Base-by-base conservation (phyloP, 495 filamentous ascomycete species). In the Beverwykella pulmonaria region DNA sequence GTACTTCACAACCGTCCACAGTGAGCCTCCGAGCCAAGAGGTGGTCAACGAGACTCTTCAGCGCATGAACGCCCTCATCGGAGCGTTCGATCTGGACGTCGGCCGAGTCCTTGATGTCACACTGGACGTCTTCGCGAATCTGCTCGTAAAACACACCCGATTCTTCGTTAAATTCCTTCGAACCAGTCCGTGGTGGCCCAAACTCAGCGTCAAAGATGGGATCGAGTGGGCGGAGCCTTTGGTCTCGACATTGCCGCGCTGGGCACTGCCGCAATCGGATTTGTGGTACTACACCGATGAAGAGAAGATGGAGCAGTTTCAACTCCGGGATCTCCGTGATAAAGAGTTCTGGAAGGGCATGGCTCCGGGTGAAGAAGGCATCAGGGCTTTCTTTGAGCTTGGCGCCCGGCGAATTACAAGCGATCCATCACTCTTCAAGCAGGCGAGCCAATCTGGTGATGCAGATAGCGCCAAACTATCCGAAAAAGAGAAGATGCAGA, bases 141-240 rank as follows among this genome's bases (percentile, higher is more conserved):
- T 91, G 2, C 83, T 97, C 55, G 86, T 96, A 50, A 90, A 90
- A 65, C 88, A 95, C 61, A 92, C 88, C 72, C 84, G 89, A 5
- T 98, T 98, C 80, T 97, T 97, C 71, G 87, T 97, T 74, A 96
- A 93, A 75, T 84, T 97, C 26, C 80, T 98, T 17, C 86, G 92
- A 19, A 85, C 86, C 48, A 97, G 95, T 79, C 93, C 94, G 19
- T 99, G 94, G 94, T 99, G 95, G 95, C 95, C 95, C 1, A 86
- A 89, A 53, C 84, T 83, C 53, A 75, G 79, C 30, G 65, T 54
- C 22, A 64, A 79, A 26, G 75, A 78, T 14, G 65, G 69, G 34
- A 71, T 76, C 27, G 69, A 75, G 36, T 76, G 77, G 59, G 75
- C 79, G 6, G 75, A 79, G 27, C 67, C 73, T 27, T 60, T 50